Conservation (phyloP, 345 rosid species). For the Conringia planisiliqua region DNA sequence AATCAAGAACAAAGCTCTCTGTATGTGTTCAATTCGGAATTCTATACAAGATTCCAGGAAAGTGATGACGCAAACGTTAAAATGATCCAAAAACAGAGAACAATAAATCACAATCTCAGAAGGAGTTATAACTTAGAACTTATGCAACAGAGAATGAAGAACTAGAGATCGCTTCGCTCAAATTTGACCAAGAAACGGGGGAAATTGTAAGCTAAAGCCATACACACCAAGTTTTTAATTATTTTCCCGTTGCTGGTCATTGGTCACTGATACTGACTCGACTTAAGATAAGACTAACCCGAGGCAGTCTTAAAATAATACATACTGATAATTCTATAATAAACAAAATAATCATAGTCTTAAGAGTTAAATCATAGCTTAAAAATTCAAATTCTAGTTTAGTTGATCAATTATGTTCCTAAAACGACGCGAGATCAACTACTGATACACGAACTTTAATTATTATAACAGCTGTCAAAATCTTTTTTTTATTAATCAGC, state of each 20-base stretch:
- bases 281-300: not conserved
- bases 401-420: not conserved
- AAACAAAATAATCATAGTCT: not conserved
- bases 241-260: too few species aligned
- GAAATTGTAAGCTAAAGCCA: too few species aligned
- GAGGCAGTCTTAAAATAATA: not conserved
- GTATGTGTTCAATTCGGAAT: too few species aligned
- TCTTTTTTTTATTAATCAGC: not conserved
- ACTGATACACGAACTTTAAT: not conserved
- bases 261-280: not conserved
- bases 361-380: not conserved
- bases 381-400: not conserved
- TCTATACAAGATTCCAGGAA: not conserved
- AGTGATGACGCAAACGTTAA: not conserved
- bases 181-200: too few species aligned
- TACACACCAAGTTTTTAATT: too few species aligned
- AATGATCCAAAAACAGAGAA: not conserved
- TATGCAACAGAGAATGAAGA: too few species aligned
- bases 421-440: constrained; percentile 23
- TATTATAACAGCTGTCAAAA: not conserved
- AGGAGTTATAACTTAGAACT: too few species aligned
- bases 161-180: too few species aligned
- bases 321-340: not conserved
- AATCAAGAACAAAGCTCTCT: too few species aligned
- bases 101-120: not conserved